A percentile compares a stretch with the other conserved stretches of the same genome.
These are phyloP conservation scores for Penicillium psychrosexuale DNA, from an alignment of 2,329 filamentous ascomycete genomes.

Conservation along the genomic window DNA sequence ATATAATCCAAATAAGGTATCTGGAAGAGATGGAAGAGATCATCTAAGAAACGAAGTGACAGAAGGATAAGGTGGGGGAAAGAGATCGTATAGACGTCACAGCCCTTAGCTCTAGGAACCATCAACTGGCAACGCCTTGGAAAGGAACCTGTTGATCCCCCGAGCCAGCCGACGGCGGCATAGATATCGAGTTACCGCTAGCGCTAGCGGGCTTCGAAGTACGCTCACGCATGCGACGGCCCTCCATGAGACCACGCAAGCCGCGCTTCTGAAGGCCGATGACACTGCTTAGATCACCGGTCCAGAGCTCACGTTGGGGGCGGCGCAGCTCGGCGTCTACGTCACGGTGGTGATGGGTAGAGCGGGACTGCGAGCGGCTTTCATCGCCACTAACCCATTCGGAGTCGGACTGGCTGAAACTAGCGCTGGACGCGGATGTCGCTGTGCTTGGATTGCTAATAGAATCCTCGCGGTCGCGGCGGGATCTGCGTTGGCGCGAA, in stretches of 20 bases:
- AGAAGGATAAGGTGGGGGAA: background rate
- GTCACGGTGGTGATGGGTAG: slow-evolving; percentile 41
- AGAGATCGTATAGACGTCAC: background rate
- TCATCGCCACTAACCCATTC: slow-evolving; percentile 29
- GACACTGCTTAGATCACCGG: slow-evolving; percentile 70
- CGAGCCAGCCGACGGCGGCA: slow-evolving; percentile 14
- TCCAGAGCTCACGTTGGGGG: slow-evolving; percentile 67
- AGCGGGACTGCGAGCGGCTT: slow-evolving; percentile 33
- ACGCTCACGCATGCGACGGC: slow-evolving; percentile 76
- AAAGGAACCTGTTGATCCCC: slow-evolving; percentile 16
- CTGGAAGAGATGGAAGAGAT: background rate
- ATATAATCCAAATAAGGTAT: slow-evolving; percentile 4
- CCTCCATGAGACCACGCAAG: slow-evolving; percentile 89
- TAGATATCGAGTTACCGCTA: slow-evolving; percentile 18
- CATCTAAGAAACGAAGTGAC: background rate
- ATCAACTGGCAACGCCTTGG: slow-evolving; percentile 19
- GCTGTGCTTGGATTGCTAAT: slow-evolving; percentile 38
- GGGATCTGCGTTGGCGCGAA: slow-evolving; percentile 21
- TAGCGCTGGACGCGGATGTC: slow-evolving; percentile 40
- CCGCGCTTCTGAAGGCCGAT: slow-evolving; percentile 95
- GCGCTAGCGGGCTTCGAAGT: slow-evolving; percentile 39
- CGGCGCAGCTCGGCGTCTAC: slow-evolving; percentile 29
- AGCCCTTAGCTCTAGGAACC: background rate
- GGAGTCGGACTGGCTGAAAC: slow-evolving; percentile 39
- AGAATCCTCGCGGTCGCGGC: slow-evolving; percentile 40